A percentile compares a stretch with the other conserved stretches of the same genome.
phyloP scores from a whole-genome alignment of 1,284 basidiomycete species.

The Chondrostereum purpureum region DNA sequence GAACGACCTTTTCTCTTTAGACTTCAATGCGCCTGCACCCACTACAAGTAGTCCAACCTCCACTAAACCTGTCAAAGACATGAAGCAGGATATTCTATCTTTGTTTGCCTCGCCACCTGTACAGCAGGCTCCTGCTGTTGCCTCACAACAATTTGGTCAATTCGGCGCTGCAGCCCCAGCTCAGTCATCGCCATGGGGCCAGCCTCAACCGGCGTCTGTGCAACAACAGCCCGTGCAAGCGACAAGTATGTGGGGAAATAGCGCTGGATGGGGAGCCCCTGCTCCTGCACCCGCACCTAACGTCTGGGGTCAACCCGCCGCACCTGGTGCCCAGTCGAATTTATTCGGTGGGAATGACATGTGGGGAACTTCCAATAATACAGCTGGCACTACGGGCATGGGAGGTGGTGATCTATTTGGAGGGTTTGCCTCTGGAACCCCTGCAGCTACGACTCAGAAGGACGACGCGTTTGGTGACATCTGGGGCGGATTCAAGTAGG shows the following conservation, averaged over 20 bases:
- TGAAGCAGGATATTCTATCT: slow-evolving; percentile 84
- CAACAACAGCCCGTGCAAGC: slow-evolving; percentile 30
- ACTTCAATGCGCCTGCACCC: slow-evolving; percentile 62
- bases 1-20: slow-evolving; percentile 80
- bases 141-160: slow-evolving; percentile 24
- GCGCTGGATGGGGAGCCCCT: slow-evolving; percentile 50
- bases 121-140: slow-evolving; percentile 22
- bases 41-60: slow-evolving; percentile 21
- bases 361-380: slow-evolving; percentile 37
- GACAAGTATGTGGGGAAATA: slow-evolving; percentile 63
- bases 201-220: slow-evolving; percentile 18
- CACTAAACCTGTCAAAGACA: slow-evolving; percentile 51
- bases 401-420: slow-evolving; percentile 14
- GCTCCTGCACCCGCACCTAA: slow-evolving; percentile 19
- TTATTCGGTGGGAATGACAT: slow-evolving; percentile 41
- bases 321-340: slow-evolving; percentile 23
- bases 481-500: slow-evolving; percentile 74
- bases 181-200: slow-evolving; percentile 2
- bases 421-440: slow-evolving; percentile 11
- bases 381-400: slow-evolving; percentile 15
- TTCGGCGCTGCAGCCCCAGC: slow-evolving; percentile 18
- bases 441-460: slow-evolving; percentile 44
- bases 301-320: slow-evolving; percentile 20
- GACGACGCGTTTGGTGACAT: slow-evolving; percentile 76
- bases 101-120: slow-evolving; percentile 59